These are phyloP conservation scores for Madurella mycetomatis DNA, from an alignment of 2,329 filamentous ascomycete genomes.

Conservation along the genomic window DNA sequence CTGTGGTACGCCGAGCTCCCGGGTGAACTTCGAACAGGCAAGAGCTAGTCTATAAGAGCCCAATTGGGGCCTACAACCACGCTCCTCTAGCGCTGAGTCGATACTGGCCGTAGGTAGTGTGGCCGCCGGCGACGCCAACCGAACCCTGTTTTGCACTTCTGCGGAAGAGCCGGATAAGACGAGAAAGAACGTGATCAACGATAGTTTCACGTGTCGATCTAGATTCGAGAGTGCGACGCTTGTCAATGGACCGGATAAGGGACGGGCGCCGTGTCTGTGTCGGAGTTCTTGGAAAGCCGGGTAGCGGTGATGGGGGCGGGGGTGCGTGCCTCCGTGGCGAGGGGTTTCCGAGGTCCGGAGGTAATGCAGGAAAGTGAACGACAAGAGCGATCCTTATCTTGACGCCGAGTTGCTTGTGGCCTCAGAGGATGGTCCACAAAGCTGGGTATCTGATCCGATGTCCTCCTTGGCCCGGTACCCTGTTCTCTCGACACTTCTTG, in stretches of 20 bases:
- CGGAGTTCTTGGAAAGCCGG: not conserved
- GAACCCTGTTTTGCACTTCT: not conserved
- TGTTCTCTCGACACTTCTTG: not conserved
- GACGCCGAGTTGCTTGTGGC: not conserved
- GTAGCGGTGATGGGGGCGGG: not conserved
- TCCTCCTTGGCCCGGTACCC: not conserved
- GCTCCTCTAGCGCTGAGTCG: no score
- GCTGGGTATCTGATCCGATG: not conserved
- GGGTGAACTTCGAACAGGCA: not conserved
- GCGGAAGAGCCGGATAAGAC: not conserved
- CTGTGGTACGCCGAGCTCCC: not conserved
- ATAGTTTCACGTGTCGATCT: not conserved
- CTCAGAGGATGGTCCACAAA: not conserved
- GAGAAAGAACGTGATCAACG: not conserved
- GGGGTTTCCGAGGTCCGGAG: not conserved
- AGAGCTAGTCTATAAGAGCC: not conserved
- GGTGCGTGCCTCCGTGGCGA: not conserved
- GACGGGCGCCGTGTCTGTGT: not conserved
- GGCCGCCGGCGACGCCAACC: not conserved
- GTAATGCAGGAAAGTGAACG: not conserved
- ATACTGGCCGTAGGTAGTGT: no score
- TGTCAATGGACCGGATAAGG: not conserved
- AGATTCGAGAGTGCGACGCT: not conserved
- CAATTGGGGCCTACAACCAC: not conserved
- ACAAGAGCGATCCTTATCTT: not conserved